Evolutionary conservation across 805 yeast genomes (phyloP), one percentile per base, ranked within the genome.

Genomic region (Lipomyces sp.): DNA sequence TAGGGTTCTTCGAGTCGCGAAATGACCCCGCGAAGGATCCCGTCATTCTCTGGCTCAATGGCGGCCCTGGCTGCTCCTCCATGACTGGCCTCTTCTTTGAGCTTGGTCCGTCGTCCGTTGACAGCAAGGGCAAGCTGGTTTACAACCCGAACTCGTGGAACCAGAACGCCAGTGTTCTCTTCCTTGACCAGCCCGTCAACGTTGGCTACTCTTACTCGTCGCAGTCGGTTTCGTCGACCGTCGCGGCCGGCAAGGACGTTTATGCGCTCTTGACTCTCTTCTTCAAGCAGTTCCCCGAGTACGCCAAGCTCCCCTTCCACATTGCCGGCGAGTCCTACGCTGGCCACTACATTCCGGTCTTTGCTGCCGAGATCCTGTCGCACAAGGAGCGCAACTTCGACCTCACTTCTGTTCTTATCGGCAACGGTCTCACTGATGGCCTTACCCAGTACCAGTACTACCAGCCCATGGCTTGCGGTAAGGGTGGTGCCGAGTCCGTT

Each of bases 1-100:
- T 18, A 47, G 46, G 95, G 95, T 83, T 84, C 63, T 91, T 91
- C 61, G 97, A 90, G 69, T 84, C 95, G 45, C 81, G 96, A 72
- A 83, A 83, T 63, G 88, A 87, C 67, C 97, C 97, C 3, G 70
- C 68, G 47, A 86, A 74, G 46, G 97, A 91, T 68, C 97, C 97
- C 1, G 76, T 89, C 21, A 77, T 91, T 48, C 74, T 91, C 60
- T 89, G 96, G 95, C 76, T 88, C 65, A 88, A 88, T 65, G 96
- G 96, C 61, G 96, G 96, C 16, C 96, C 96, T 39, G 96, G 96
- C 3, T 88, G 96, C 70, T 85, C 95, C 14, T 86, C 95, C 10
- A 70, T 86, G 70, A 86, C 95, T 31, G 97, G 97, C 7, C 73
- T 90, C 51, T 80, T 91, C 62, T 88, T 90, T 64, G 98, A 91